phyloP scores from a whole-genome alignment of 1,284 basidiomycete genomes.

The Pterulicium gracile region DNA sequence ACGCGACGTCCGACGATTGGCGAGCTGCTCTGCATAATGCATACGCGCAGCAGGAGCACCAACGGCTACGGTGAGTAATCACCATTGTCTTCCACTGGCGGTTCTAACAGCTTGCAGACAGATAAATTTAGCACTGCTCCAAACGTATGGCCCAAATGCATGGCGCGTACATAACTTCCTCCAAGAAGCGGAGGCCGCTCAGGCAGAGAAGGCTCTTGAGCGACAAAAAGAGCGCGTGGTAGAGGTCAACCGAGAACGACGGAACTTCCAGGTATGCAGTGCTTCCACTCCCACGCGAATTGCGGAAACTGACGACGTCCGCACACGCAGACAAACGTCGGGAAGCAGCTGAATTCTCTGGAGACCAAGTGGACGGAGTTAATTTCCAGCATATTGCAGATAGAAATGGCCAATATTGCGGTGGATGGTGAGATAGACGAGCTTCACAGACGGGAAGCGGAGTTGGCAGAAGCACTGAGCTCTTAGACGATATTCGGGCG shows the following conservation, averaged over 20 bases:
- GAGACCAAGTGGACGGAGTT: slow-evolving; percentile 86
- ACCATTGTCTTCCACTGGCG: background rate
- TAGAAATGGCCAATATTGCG: slow-evolving; percentile 87
- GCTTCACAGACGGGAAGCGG: slow-evolving; percentile 44
- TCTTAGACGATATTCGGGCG: too few species aligned
- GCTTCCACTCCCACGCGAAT: background rate
- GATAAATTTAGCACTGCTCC: slow-evolving; percentile 77
- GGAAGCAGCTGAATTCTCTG: slow-evolving; percentile 65
- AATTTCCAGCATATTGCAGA: slow-evolving; percentile 78
- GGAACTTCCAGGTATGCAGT: slow-evolving; percentile 64
- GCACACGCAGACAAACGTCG: slow-evolving; percentile 50
- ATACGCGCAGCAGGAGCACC: slow-evolving; percentile 83
- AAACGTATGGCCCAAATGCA: slow-evolving; percentile 83
- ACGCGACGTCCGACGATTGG: slow-evolving; percentile 74
- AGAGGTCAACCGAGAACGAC: slow-evolving; percentile 78
- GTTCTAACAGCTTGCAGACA: slow-evolving; percentile 36
- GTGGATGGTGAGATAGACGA: slow-evolving; percentile 63
- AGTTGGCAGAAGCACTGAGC: slow-evolving; percentile 30
- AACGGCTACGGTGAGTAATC: slow-evolving; percentile 63
- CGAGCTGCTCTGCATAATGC: slow-evolving; percentile 69
- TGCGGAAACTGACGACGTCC: slow-evolving; percentile 4
- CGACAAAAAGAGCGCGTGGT: slow-evolving; percentile 65
- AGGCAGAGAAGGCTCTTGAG: slow-evolving; percentile 64
- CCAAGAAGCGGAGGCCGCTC: slow-evolving; percentile 68
- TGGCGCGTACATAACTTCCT: slow-evolving; percentile 90